Percentiles rank a stretch among this genome's conserved stretches.
These are phyloP conservation scores for Camellia sinensis DNA, from an alignment of 148 eudicot species.

Conservation along the genomic window DNA sequence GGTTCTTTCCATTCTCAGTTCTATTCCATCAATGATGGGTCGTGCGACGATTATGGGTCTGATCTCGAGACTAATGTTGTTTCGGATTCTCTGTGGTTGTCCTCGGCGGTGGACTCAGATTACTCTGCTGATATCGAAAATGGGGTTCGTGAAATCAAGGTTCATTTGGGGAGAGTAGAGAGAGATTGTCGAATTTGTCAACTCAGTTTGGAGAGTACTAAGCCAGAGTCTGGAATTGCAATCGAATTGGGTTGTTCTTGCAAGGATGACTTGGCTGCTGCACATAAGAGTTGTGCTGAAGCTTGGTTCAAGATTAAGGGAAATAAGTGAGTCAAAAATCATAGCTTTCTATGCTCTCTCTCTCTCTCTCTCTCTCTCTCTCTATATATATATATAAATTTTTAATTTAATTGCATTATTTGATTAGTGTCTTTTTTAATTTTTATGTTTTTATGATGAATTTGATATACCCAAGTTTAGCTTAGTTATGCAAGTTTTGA, in stretches of 20 bases:
- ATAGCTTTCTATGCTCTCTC: not conserved
- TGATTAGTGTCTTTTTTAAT: not conserved
- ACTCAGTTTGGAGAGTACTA: conserved; percentile 35
- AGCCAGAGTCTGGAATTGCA: conserved; percentile 34
- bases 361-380: too few relatives aligned
- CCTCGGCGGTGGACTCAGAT: conserved; percentile 30
- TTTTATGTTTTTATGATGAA: too few relatives aligned
- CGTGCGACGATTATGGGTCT: conserved; percentile 20
- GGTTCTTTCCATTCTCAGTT: conserved; percentile 41
- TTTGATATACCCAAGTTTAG: not conserved
- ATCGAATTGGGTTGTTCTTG: conserved; percentile 70
- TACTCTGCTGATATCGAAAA: conserved; percentile 25
- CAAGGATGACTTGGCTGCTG: conserved; percentile 70
- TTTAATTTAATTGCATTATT: not conserved
- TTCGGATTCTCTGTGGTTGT: conserved; percentile 19
- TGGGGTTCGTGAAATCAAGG: conserved; percentile 16
- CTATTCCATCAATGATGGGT: conserved; percentile 32
- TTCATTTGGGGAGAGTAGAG: conserved; percentile 25
- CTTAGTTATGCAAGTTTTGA: not conserved
- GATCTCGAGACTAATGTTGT: conserved; percentile 11
- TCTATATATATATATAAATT: too few relatives aligned
- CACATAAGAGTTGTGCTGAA: conserved; percentile 67
- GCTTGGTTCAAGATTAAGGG: conserved; percentile 75
- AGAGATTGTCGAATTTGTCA: conserved; percentile 72
- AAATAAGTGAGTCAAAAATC: conserved; percentile 46